These are phyloP conservation scores for Vitis cinerea DNA, from an alignment of 164 flowering plant genomes.

Conservation along the genomic window DNA sequence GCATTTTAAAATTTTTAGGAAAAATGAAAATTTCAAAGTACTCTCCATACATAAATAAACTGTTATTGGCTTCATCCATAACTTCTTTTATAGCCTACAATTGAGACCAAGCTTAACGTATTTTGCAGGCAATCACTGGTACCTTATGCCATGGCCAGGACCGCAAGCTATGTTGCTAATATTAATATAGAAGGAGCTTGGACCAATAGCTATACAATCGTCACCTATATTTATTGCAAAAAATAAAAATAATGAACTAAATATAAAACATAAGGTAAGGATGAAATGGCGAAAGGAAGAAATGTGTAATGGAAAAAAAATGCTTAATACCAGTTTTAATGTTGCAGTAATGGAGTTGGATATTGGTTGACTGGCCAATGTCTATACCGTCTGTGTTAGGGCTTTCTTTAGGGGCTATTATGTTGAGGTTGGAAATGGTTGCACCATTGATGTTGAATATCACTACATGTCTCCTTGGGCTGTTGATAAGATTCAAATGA, in stretches of 20 bases:
- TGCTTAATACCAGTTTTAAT: conserved; percentile 16
- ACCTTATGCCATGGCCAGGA: conserved; percentile 75
- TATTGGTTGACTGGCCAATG: conserved; percentile 4
- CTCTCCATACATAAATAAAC: background rate
- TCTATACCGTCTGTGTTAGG: conserved; percentile 42
- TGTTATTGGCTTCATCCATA: no score
- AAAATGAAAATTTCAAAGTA: background rate
- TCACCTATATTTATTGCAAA: conserved; percentile 34
- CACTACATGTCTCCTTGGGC: conserved; percentile 20
- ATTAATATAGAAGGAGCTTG: conserved; percentile 27
- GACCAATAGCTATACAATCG: conserved; percentile 52
- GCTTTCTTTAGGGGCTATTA: conserved; percentile 25
- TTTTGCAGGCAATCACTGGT: background rate
- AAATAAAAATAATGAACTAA: background rate
- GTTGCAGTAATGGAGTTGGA: background rate
- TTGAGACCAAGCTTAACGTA: conserved; percentile 2
- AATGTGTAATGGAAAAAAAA: no score
- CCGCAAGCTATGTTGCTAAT: conserved; percentile 43
- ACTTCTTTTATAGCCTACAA: background rate
- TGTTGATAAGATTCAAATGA: conserved; percentile 4
- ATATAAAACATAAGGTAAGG: no score
- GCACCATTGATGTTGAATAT: conserved; percentile 7
- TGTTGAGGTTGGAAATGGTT: conserved; percentile 12
- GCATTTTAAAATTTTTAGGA: background rate
- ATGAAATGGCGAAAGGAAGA: no score